Evolutionary conservation across 1,284 basidiomycete species (phyloP).

Genomic region (Agroathelia rolfsii): DNA sequence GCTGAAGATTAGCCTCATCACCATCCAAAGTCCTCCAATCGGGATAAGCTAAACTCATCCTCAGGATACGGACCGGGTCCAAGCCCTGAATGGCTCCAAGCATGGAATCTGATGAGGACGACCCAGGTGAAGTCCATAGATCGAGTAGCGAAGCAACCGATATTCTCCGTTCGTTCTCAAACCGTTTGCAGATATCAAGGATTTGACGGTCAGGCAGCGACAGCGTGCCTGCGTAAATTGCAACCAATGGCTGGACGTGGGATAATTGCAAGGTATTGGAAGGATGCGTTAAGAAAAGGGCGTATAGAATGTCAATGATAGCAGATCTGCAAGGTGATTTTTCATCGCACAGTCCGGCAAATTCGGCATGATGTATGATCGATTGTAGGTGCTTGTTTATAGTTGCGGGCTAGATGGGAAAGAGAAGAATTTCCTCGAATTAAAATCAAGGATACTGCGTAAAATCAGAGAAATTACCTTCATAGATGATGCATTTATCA

Average conservation of each 20-base stretch:
- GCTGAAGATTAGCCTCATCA: slow-evolving; percentile 13
- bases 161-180: slow-evolving; percentile 62
- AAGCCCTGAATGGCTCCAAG: slow-evolving; percentile 64
- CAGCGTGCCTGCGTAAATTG: slow-evolving; percentile 67
- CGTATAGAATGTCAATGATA: slow-evolving; percentile 46
- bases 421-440: slow-evolving; percentile 7
- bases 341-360: slow-evolving; percentile 34
- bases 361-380: slow-evolving; percentile 50
- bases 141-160: slow-evolving; percentile 54
- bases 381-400: slow-evolving; percentile 58
- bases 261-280: slow-evolving; percentile 75
- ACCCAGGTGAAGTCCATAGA: slow-evolving; percentile 42
- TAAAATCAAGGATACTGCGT: slow-evolving; percentile 11
- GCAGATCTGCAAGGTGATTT: slow-evolving; percentile 26
- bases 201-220: slow-evolving; percentile 55
- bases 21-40: slow-evolving; percentile 35
- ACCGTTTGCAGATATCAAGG: slow-evolving; percentile 67
- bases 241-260: slow-evolving; percentile 68
- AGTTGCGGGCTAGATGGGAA: slow-evolving; percentile 35
- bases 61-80: slow-evolving; percentile 60
- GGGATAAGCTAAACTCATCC: slow-evolving; percentile 70
- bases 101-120: slow-evolving; percentile 31
- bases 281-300: slow-evolving; percentile 67
- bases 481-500: slow-evolving; percentile 36
- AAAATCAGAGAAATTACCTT: slow-evolving; percentile 39